A percentile compares a stretch with the other conserved stretches of the same genome.
phyloP scores from a whole-genome alignment of 202 grass and related monocot species.

The Brachypodium distachyon region DNA sequence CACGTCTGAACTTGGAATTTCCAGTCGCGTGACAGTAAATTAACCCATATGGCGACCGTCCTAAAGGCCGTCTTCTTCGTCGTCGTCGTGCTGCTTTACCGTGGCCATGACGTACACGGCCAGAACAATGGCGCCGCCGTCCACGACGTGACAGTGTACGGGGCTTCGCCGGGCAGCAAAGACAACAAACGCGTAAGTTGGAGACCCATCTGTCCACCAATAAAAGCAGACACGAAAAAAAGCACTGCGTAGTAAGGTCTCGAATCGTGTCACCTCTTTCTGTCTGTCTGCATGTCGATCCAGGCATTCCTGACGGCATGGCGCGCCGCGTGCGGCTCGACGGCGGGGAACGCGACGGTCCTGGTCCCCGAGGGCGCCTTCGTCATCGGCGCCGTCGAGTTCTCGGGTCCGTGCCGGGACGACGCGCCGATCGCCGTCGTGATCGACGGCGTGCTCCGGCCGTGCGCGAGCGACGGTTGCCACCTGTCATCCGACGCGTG shows the following conservation, averaged over 20 bases:
- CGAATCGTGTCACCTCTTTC: not conserved
- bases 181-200: slow-evolving; percentile 34
- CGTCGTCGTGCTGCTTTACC: not conserved
- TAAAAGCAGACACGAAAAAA: too few relatives aligned
- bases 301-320: slow-evolving; percentile 37
- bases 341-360: slow-evolving; percentile 1
- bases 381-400: slow-evolving; percentile 9
- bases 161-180: slow-evolving; percentile 4
- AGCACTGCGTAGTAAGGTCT: not conserved
- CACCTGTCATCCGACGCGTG: not conserved
- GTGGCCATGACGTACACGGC: not conserved
- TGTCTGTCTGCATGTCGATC: too few relatives aligned
- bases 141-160: slow-evolving; percentile 28
- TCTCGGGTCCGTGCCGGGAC: slow-evolving; percentile 28
- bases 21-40: too few relatives aligned
- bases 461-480: not conserved
- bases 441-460: slow-evolving; percentile 29
- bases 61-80: not conserved
- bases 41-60: not conserved
- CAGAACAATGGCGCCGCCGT: not conserved
- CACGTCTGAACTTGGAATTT: not conserved
- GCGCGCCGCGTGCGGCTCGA: slow-evolving; percentile 28
- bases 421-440: not conserved
- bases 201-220: not conserved
- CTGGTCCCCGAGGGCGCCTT: slow-evolving; percentile 31